These are phyloP conservation scores for Corchorus capsularis DNA, from an alignment of 345 rosid genomes.

Conservation along the genomic window DNA sequence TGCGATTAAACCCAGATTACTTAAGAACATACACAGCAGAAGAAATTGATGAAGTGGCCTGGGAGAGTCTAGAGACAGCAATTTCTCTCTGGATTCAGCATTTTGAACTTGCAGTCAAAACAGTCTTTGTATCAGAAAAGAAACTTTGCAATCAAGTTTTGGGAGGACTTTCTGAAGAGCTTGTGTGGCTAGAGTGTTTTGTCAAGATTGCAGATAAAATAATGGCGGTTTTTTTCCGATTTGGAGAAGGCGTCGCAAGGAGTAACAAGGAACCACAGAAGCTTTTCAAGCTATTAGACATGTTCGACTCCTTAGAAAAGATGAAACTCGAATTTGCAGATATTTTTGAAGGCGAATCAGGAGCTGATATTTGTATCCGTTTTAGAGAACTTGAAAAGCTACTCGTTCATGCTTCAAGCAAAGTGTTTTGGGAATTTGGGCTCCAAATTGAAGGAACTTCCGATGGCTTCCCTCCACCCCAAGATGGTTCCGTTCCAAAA, in stretches of 20 bases:
- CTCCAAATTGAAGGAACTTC: conserved; percentile 63
- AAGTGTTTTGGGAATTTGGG: conserved; percentile 69
- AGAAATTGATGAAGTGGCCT: conserved; percentile 64
- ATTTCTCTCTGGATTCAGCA: conserved; percentile 61
- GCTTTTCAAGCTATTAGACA: conserved; percentile 68
- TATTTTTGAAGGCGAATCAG: conserved; percentile 62
- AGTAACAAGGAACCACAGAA: conserved; percentile 68
- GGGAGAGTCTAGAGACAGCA: conserved; percentile 65
- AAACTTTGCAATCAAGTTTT: conserved; percentile 50
- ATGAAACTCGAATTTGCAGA: conserved; percentile 43
- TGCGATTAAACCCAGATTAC: conserved; percentile 59
- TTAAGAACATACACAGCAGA: conserved; percentile 50
- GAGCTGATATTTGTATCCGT: conserved; percentile 55
- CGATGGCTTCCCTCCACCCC: conserved; percentile 52
- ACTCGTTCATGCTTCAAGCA: conserved; percentile 54
- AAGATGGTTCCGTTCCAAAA: conserved; percentile 62
- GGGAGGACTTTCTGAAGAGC: conserved; percentile 47
- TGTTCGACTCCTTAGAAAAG: conserved; percentile 57
- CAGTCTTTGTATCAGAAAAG: conserved; percentile 54
- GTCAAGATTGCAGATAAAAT: conserved; percentile 63
- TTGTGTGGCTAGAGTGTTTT: conserved; percentile 62
- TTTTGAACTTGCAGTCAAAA: conserved; percentile 50
- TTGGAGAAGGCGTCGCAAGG: conserved; percentile 66
- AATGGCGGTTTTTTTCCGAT: conserved; percentile 73
- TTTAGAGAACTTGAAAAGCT: conserved; percentile 63